A percentile compares a stretch with the other conserved stretches of the same genome.
Evolutionary conservation across 768 basidiomycete genomes (phyloP).

Genomic region (Coprinopsis cinerea): DNA sequence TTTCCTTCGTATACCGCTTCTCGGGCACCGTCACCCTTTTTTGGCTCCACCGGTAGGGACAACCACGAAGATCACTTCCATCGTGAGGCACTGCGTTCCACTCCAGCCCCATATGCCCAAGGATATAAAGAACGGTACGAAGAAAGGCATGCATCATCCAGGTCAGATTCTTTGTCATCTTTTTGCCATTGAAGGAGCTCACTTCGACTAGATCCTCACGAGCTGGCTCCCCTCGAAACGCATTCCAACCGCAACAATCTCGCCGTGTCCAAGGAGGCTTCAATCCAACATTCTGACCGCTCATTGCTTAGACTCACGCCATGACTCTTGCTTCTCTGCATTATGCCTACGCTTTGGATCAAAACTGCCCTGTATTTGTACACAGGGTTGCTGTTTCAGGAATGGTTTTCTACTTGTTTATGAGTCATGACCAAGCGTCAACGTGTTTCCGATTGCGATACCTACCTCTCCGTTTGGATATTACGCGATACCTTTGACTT

Average conservation of each 20-base stretch:
- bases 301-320: background rate
- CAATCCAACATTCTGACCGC: background rate
- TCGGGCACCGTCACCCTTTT: constrained; percentile 1
- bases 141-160: background rate
- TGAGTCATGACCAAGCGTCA: background rate
- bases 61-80: background rate
- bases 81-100: background rate
- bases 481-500: background rate
- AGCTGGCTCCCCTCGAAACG: background rate
- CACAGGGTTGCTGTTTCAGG: background rate
- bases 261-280: constrained; percentile 1
- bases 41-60: background rate
- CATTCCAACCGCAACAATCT: background rate
- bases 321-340: background rate
- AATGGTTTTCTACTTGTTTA: background rate
- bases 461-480: background rate
- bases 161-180: background rate
- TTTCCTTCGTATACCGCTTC: background rate
- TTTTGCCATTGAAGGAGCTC: background rate
- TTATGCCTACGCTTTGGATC: background rate
- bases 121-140: background rate
- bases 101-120: background rate
- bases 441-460: no score
- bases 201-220: background rate
- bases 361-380: no score